Evolutionary conservation across 1,139 yeast genomes (phyloP), one percentile per base, ranked within the genome.

Genomic region (Pichia sp.): DNA sequence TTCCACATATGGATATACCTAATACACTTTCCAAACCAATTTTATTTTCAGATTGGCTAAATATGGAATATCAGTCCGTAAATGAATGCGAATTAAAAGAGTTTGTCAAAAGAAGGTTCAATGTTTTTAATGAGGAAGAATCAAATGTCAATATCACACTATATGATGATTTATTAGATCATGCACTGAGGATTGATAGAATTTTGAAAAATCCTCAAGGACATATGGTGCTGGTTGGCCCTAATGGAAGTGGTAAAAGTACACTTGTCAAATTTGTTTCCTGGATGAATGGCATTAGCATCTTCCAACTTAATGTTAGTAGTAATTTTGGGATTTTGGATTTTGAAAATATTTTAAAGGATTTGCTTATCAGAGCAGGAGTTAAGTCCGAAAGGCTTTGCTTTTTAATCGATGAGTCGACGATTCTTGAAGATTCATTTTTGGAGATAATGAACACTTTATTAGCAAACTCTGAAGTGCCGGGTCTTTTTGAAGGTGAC

Each of bases 381-480:
- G 64, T 73, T 26, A 62, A 69, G 3, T 86, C 85, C 3, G 85
- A 84, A 52, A 75, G 72, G 47, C 62, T 81, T 0, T 85, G 95
- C 55, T 77, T 87, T 46, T 67, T 90, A 26, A 72, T 92, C 28
- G 95, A 88, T 56, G 97, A 92, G 55, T 77, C 95, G 0, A 77
- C 82, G 40, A 77, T 88, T 45, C 59, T 81, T 42, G 94, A 85
- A 41, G 71, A 95, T 0, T 71, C 95, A 0, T 90, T 90, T 57
- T 65, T 92, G 33, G 98, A 92, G 62, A 69, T 95, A 49, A 87
- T 92, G 95, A 92, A 92, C 56, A 86, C 95, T 0, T 66, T 92
- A 31, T 68, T 92, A 35, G 97, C 97, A 0, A 92, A 90, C 60
- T 86, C 96, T 0, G 97, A 90, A 55, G 75, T 88, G 28, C 97